Conservation (phyloP, 352 stramenopile genomes). For the Globisporangium mamillatum region DNA sequence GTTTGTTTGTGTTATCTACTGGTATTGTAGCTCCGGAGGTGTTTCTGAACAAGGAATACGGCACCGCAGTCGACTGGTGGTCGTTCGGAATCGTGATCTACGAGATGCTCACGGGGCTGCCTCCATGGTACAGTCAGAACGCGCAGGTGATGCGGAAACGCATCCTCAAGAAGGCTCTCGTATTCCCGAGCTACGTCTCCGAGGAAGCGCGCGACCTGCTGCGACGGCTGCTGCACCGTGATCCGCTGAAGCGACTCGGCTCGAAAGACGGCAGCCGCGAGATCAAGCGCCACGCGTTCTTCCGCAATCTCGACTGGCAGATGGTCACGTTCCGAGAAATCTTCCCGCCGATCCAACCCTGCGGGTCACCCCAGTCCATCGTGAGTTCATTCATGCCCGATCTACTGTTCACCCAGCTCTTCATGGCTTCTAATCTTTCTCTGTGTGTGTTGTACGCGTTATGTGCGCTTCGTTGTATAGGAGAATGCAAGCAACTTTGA, state of each 20-base stretch:
- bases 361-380: slow-evolving; percentile 36
- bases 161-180: slow-evolving; percentile 51
- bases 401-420: not conserved
- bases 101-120: slow-evolving; percentile 73
- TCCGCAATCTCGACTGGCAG: slow-evolving; percentile 62
- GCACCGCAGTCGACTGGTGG: slow-evolving; percentile 81
- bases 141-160: slow-evolving; percentile 40
- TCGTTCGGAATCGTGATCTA: slow-evolving; percentile 74
- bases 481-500: slow-evolving; percentile 84
- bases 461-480: slow-evolving; percentile 13
- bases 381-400: slow-evolving; percentile 25
- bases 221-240: slow-evolving; percentile 37
- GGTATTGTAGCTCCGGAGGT: slow-evolving; percentile 62
- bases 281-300: slow-evolving; percentile 65
- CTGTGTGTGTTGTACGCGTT: not conserved
- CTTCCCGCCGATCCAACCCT: slow-evolving; percentile 65
- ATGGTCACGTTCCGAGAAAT: slow-evolving; percentile 58
- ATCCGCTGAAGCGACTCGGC: slow-evolving; percentile 51
- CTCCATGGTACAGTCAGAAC: slow-evolving; percentile 76
- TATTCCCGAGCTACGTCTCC: slow-evolving; percentile 54
- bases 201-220: slow-evolving; percentile 49
- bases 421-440: not conserved
- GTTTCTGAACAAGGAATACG: slow-evolving; percentile 58
- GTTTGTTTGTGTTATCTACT: not conserved
- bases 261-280: slow-evolving; percentile 46